Evolutionary conservation across 768 basidiomycete species (phyloP).

Genomic region (Hygrocybe coccinea): DNA sequence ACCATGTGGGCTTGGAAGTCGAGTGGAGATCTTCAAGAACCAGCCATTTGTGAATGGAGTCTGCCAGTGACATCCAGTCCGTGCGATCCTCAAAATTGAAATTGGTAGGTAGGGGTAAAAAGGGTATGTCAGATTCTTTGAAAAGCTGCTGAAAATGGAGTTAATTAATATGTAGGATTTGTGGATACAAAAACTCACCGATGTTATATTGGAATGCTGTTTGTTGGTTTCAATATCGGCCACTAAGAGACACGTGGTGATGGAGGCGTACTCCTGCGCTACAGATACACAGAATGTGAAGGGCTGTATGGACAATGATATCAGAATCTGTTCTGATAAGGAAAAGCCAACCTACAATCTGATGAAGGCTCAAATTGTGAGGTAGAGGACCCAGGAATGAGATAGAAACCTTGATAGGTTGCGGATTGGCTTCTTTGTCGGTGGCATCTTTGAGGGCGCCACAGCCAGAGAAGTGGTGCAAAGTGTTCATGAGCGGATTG

Average conservation of each 20-base stretch:
- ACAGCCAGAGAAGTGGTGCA: neutral
- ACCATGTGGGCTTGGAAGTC: neutral
- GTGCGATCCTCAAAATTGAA: slow-evolving; percentile 6
- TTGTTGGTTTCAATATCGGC: neutral
- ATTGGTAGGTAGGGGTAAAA: slow-evolving; percentile 6
- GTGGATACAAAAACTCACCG: too few relatives aligned
- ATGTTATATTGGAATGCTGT: too few relatives aligned
- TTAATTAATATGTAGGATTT: neutral
- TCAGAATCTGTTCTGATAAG: too few relatives aligned
- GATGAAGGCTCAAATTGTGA: neutral
- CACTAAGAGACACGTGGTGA: neutral
- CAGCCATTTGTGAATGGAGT: slow-evolving; percentile 6
- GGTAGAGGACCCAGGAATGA: neutral
- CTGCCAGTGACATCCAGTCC: slow-evolving; percentile 8
- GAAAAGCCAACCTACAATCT: neutral
- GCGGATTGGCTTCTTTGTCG: neutral
- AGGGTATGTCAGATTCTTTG: neutral
- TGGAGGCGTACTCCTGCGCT: neutral
- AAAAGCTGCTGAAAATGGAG: neutral
- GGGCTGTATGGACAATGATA: neutral
- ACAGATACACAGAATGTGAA: neutral
- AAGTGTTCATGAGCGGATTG: too few relatives aligned
- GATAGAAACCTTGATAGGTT: neutral
- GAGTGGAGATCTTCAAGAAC: neutral
- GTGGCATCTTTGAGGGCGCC: neutral